phyloP scores from a whole-genome alignment of 257 asterid species.

The Solanum peruvianum region DNA sequence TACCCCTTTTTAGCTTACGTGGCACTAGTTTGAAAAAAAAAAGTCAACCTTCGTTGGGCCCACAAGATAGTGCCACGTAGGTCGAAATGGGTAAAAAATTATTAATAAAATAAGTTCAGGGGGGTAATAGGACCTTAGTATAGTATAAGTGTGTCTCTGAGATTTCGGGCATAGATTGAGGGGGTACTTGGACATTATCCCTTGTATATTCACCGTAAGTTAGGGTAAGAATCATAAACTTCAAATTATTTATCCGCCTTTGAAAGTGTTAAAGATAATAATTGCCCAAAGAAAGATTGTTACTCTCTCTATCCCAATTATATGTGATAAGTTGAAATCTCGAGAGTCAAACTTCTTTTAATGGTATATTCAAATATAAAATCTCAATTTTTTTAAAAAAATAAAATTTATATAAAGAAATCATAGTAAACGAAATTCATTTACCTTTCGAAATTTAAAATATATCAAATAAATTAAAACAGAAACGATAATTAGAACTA shows the following conservation, averaged over 20 bases:
- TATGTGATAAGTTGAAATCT: neutral
- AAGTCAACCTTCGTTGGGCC: too few relatives aligned
- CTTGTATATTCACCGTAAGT: neutral
- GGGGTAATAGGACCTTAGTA: too few relatives aligned
- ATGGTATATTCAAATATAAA: neutral
- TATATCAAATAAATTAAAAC: neutral
- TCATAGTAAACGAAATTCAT: neutral
- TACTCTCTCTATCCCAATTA: neutral
- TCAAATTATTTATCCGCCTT: neutral
- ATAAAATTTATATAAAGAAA: neutral
- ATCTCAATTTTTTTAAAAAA: neutral
- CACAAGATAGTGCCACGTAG: too few relatives aligned
- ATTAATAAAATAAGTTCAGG: too few relatives aligned
- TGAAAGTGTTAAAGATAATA: neutral
- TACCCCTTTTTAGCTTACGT: too few relatives aligned
- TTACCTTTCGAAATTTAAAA: accelerated
- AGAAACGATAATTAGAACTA: neutral
- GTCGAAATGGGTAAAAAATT: too few relatives aligned
- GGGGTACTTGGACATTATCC: too few relatives aligned
- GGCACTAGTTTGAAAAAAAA: too few relatives aligned
- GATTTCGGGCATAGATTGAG: too few relatives aligned
- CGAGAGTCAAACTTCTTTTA: neutral
- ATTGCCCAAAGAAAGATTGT: neutral
- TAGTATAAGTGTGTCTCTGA: too few relatives aligned
- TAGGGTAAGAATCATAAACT: neutral